phyloP scores from a whole-genome alignment of 768 basidiomycete genomes.

The Mycena galericulata region DNA sequence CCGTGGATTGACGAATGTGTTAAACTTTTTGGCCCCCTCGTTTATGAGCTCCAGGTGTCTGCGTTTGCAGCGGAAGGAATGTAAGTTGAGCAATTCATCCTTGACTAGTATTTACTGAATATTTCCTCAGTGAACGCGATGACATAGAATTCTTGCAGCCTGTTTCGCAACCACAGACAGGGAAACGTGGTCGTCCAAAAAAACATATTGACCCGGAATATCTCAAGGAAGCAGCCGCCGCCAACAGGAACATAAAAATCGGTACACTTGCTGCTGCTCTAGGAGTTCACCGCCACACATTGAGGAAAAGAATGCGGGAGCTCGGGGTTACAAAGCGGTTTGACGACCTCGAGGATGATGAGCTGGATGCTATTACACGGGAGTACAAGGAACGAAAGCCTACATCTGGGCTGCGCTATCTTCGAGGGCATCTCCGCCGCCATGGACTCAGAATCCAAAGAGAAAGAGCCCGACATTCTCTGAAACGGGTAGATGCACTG shows the following conservation, averaged over 20 bases:
- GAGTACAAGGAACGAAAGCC: slow-evolving; percentile 5
- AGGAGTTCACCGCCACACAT: background rate
- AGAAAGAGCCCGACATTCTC: background rate
- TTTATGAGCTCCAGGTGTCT: slow-evolving; percentile 11
- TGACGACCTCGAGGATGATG: background rate
- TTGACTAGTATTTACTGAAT: background rate
- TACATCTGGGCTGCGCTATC: background rate
- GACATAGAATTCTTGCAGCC: background rate
- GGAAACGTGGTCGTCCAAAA: background rate
- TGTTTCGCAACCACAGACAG: background rate
- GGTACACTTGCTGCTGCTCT: background rate
- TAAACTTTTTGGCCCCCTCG: slow-evolving; percentile 2
- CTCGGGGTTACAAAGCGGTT: background rate
- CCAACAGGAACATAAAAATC: background rate
- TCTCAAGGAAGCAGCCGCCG: background rate
- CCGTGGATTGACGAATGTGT: slow-evolving; percentile 2
- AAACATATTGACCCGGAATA: background rate
- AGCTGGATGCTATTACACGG: slow-evolving; percentile 1
- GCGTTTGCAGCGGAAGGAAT: slow-evolving; percentile 12
- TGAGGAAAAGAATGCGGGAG: slow-evolving; percentile 8
- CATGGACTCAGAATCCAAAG: background rate
- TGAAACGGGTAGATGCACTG: background rate
- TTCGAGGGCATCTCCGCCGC: background rate
- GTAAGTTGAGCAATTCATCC: background rate
- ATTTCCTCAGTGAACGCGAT: background rate